These are phyloP conservation scores for Adiantum capillusveneris DNA, from an alignment of 75 land plant species.

Conservation along the genomic window DNA sequence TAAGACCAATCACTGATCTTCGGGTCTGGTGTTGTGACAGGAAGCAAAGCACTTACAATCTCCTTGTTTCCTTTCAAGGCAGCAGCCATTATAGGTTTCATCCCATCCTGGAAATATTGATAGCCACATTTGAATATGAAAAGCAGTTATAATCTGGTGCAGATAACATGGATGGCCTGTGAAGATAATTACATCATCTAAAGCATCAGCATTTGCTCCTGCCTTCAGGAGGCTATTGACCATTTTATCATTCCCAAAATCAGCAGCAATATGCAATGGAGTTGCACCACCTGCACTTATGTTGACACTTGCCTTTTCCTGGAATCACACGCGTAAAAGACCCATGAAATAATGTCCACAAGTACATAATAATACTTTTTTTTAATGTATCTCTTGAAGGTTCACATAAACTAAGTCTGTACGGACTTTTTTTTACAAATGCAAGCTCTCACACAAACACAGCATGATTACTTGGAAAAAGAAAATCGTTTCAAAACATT, in stretches of 20 bases:
- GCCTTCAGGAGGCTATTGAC: conserved; percentile 69
- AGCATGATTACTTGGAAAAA: too few relatives aligned
- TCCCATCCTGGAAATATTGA: conserved; percentile 47
- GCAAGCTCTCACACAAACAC: too few relatives aligned
- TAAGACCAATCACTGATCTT: conserved; percentile 53
- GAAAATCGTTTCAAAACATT: too few relatives aligned
- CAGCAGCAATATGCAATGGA: conserved; percentile 94
- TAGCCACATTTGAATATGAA: not conserved
- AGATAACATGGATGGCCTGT: not conserved
- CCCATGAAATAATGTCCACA: too few relatives aligned
- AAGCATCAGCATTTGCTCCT: conserved; percentile 78
- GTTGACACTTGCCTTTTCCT: conserved; percentile 87
- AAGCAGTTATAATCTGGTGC: not conserved
- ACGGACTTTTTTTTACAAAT: too few relatives aligned
- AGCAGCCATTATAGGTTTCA: conserved; percentile 74
- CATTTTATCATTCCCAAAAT: conserved; percentile 57
- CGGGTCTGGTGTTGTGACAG: conserved; percentile 49
- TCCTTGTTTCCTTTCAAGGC: conserved; percentile 50
- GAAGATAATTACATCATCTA: conserved; percentile 53
- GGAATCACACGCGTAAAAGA: too few relatives aligned
- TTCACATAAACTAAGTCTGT: too few relatives aligned
- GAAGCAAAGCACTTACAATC: conserved; percentile 65
- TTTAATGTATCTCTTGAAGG: too few relatives aligned
- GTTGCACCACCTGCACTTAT: conserved; percentile 84
- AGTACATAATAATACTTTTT: too few relatives aligned